Percentiles rank a stretch among this genome's conserved stretches.
phyloP scores from a whole-genome alignment of 176 grass and related monocot genomes.

The Puccinellia tenuiflora region DNA sequence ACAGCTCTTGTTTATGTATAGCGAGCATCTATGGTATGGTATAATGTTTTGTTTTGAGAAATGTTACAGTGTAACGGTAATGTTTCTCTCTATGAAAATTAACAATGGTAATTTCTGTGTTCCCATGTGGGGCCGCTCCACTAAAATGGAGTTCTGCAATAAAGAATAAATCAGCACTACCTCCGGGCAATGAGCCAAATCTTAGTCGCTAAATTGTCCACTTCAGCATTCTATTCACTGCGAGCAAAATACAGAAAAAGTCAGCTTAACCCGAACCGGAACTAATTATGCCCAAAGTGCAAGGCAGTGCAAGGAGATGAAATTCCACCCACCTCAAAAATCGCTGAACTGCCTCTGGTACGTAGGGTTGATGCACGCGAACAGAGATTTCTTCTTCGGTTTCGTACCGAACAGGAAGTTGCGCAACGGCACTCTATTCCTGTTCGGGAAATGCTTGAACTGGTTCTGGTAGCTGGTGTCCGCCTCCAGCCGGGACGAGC shows the following conservation, averaged over 20 bases:
- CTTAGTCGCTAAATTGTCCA: neutral
- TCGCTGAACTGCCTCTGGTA: slow-evolving; percentile 61
- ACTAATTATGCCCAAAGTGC: neutral
- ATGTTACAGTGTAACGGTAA: neutral
- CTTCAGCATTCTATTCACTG: slow-evolving; percentile 15
- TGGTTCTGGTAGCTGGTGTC: slow-evolving; percentile 30
- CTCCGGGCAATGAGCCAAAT: neutral
- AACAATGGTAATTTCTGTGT: neutral
- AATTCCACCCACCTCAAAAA: slow-evolving; percentile 19
- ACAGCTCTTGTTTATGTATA: neutral
- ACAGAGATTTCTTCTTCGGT: slow-evolving; percentile 70
- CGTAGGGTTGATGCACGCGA: slow-evolving; percentile 59
- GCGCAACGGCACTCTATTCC: slow-evolving; percentile 53
- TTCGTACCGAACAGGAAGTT: slow-evolving; percentile 79
- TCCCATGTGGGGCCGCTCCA: neutral
- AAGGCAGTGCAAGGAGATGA: neutral
- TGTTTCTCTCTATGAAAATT: neutral
- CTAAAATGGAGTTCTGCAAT: neutral
- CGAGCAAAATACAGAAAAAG: neutral
- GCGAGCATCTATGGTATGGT: neutral
- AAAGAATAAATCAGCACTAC: neutral
- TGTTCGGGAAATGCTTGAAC: slow-evolving; percentile 62
- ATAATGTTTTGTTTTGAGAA: neutral
- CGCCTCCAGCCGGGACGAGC: neutral
- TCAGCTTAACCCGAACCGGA: neutral